Conservation (phyloP, 2,329 filamentous ascomycete genomes). For the Talaromyces sp. region DNA sequence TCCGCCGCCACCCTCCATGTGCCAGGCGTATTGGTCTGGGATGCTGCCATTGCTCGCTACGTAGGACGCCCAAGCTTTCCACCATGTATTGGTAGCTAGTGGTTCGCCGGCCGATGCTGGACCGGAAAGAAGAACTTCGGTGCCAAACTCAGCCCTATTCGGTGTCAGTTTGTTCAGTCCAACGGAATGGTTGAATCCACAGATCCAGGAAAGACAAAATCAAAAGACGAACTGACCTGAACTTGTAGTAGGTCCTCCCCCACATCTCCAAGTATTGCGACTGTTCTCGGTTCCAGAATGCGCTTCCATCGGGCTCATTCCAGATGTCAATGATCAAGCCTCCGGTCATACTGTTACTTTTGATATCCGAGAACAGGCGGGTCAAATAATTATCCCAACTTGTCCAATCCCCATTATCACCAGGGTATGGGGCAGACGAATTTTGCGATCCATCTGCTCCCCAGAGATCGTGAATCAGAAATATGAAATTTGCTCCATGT, state of each 20-base stretch:
- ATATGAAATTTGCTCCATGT: constrained; percentile 46
- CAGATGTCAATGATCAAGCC: constrained; percentile 52
- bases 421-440: constrained; percentile 43
- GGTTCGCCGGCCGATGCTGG: constrained; percentile 41
- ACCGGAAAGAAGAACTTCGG: constrained; percentile 33
- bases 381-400: constrained; percentile 24
- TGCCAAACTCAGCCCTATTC: constrained; percentile 16
- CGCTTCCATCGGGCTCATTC: constrained; percentile 52
- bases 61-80: constrained; percentile 4
- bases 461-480: constrained; percentile 51
- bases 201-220: background rate
- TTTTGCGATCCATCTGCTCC: constrained; percentile 46
- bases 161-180: constrained; percentile 34
- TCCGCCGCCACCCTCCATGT: constrained; percentile 11
- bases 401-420: constrained; percentile 52
- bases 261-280: constrained; percentile 29
- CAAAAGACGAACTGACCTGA: constrained; percentile 10
- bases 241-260: constrained; percentile 17
- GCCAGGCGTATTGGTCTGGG: constrained; percentile 10
- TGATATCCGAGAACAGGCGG: constrained; percentile 24
- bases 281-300: constrained; percentile 41
- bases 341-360: background rate
- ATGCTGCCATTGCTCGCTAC: constrained; percentile 9
- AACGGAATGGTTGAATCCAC: constrained; percentile 38
- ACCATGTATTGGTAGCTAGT: constrained; percentile 35